Evolutionary conservation across 2,329 filamentous ascomycete genomes (phyloP), one percentile per base, ranked within the genome.

Genomic region (Talaromyces sp.): DNA sequence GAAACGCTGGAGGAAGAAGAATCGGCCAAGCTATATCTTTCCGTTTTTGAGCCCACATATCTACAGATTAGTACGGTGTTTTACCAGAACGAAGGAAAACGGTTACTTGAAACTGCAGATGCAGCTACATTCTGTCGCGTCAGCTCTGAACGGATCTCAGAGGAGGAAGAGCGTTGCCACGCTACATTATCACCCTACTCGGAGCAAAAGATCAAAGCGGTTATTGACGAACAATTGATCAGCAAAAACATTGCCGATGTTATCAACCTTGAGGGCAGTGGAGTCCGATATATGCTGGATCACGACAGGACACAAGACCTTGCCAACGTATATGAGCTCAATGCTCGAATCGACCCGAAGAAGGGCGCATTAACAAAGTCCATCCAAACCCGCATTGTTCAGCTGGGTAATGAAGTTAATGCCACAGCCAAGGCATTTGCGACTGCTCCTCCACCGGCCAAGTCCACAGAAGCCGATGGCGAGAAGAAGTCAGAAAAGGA

Each of bases 241-340:
- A 82, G 84, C 49, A 85, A 87, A 52, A 91, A 95, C 69, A 86
- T 98, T 65, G 82, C 86, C 25, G 92, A 96, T 17, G 90, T 99
- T 62, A 85, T 98, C 67, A 87, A 89, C 58, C 87, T 97, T 78
- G 92, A 97, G 71, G 86, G 86, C 6, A 97, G 90, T 67, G 95
- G 95, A 0, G 85, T 97, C 49, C 88, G 86, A 68, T 88, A 88
- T 73, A 98, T 99, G 94, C 88, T 98, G 59, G 91, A 97, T 76
- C 93, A 97, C 71, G 90, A 97, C 76, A 87, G 90, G 68, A 72
- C 90, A 39, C 87, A 90, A 3, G 93, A 96, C 71, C 82, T 99
- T 10, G 83, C 84, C n/a, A 88, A 93, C 59, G 82, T 98, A 3
- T 98, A 95, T 76, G 84, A 88, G 19, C 84, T 98, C 2, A 90